Evolutionary conservation across 2,329 filamentous ascomycete species (phyloP).

Genomic region (Phialophora macrospora): DNA sequence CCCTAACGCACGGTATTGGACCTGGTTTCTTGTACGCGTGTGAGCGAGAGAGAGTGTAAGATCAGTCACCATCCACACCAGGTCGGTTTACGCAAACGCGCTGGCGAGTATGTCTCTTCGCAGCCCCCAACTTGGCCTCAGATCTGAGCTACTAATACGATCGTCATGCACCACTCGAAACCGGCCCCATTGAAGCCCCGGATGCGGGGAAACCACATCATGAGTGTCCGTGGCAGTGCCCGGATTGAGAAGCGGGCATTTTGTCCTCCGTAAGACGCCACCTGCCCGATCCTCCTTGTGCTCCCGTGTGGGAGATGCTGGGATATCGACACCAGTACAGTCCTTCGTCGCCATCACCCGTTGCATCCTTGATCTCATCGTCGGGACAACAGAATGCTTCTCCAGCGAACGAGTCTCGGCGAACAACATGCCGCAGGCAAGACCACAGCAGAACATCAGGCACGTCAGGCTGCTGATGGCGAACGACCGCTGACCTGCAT

Average conservation of each 20-base stretch:
- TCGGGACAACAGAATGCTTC: constrained; percentile 17
- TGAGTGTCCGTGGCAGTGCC: background rate
- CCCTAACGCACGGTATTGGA: background rate
- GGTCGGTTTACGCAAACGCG: background rate
- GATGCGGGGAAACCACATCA: background rate
- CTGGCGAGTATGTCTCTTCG: background rate
- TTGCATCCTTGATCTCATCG: background rate
- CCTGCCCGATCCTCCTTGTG: background rate
- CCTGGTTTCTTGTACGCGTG: background rate
- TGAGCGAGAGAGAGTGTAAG: background rate
- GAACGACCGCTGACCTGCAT: constrained; percentile 39
- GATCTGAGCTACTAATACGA: background rate
- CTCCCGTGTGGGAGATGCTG: background rate
- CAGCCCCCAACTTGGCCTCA: background rate
- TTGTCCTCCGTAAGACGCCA: background rate
- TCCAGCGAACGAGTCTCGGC: constrained; percentile 18
- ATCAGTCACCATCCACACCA: background rate
- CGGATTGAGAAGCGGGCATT: background rate
- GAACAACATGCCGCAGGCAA: constrained; percentile 16
- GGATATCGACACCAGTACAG: background rate
- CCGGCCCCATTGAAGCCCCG: background rate
- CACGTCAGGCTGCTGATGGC: constrained; percentile 16
- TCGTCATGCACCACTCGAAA: background rate
- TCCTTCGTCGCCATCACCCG: background rate
- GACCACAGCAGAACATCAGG: constrained; percentile 9